Percentiles rank a stretch among this genome's conserved stretches.
phyloP scores from a whole-genome alignment of 2,329 filamentous ascomycete species.

The Lizonia empirigonia region DNA sequence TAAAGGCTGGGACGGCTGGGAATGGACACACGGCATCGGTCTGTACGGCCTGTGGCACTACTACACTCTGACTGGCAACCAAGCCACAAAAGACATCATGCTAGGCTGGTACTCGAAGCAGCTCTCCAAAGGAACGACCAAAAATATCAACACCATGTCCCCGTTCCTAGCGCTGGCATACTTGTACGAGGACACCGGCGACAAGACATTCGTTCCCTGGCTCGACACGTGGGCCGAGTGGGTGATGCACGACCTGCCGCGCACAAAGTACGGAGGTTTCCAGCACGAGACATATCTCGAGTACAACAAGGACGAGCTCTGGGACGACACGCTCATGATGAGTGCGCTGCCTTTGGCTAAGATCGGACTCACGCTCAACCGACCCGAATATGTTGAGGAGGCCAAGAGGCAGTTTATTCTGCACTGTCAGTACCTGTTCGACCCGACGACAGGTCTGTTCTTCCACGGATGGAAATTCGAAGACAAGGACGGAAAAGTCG shows the following conservation, averaged over 20 bases:
- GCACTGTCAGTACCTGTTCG: conserved; percentile 79
- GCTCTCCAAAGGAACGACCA: conserved; percentile 74
- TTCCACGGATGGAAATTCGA: conserved; percentile 85
- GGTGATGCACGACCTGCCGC: conserved; percentile 76
- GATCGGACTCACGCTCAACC: conserved; percentile 72
- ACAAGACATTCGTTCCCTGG: conserved; percentile 74
- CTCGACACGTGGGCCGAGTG: conserved; percentile 82
- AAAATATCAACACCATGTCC: conserved; percentile 87
- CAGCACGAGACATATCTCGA: conserved; percentile 77
- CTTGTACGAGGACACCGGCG: conserved; percentile 75
- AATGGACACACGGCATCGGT: conserved; percentile 81
- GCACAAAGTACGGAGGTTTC: conserved; percentile 74
- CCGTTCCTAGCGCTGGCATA: conserved; percentile 76
- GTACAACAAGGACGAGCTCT: conserved; percentile 75
- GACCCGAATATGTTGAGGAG: conserved; percentile 76
- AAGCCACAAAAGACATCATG: conserved; percentile 67
- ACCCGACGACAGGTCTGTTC: conserved; percentile 72
- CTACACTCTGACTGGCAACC: conserved; percentile 71
- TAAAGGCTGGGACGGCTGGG: conserved; percentile 84
- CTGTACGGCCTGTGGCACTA: conserved; percentile 85
- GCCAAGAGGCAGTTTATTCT: conserved; percentile 78
- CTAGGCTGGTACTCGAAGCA: conserved; percentile 74
- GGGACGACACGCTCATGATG: conserved; percentile 91
- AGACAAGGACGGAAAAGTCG: conserved; percentile 59
- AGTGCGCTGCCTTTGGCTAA: conserved; percentile 80